Evolutionary conservation across 1,284 basidiomycete species (phyloP).

Genomic region (Ceratobasidium sp.): DNA sequence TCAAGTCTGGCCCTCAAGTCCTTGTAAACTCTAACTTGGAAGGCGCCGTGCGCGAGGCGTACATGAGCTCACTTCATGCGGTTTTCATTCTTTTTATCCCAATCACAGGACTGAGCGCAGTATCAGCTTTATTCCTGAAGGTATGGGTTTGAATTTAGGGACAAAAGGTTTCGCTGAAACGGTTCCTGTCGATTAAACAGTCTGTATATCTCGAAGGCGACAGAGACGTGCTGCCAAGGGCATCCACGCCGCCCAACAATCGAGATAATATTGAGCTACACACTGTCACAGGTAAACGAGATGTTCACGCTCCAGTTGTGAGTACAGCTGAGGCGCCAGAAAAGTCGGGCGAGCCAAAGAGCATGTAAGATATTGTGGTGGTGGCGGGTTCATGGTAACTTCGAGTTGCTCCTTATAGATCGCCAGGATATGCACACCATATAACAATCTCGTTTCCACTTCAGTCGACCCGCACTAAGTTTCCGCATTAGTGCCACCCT

Average conservation of each 20-base stretch:
- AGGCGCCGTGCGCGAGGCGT: conserved; percentile 29
- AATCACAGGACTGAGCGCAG: conserved; percentile 37
- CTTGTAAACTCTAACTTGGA: not conserved
- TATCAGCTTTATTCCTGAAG: conserved; percentile 27
- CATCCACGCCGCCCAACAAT: not conserved
- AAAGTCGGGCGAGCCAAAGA: too few species aligned
- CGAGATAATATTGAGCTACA: not conserved
- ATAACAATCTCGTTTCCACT: too few species aligned
- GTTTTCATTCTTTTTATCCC: conserved; percentile 40
- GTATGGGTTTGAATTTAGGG: too few species aligned
- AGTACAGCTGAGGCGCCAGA: too few species aligned
- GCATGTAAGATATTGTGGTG: too few species aligned
- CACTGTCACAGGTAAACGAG: not conserved
- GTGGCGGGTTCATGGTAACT: too few species aligned
- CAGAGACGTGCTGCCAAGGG: conserved; percentile 32
- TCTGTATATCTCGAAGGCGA: conserved; percentile 37
- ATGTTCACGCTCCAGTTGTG: too few species aligned
- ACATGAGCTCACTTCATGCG: conserved; percentile 14
- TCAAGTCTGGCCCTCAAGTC: conserved; percentile 32
- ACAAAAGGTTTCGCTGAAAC: not conserved
- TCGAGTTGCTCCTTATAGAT: too few species aligned
- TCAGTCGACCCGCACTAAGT: too few species aligned
- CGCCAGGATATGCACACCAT: too few species aligned
- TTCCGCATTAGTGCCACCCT: too few species aligned
- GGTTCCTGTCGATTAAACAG: conserved; percentile 6